Evolutionary conservation across 192 early-diverging fungal species (phyloP).

Genomic region (Podila epigama): DNA sequence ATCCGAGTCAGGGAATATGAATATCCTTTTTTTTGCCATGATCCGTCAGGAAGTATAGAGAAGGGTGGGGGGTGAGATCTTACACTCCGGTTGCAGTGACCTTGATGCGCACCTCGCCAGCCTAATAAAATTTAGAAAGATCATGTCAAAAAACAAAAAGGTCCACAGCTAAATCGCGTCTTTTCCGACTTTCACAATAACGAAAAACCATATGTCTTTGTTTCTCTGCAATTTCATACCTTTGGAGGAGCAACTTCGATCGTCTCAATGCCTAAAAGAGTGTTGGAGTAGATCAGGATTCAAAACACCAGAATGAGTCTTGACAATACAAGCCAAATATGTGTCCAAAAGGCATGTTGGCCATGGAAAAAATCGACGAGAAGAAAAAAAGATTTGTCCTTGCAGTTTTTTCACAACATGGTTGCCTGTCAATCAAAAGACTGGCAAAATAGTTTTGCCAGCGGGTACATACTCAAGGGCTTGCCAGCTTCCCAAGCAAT

Average conservation of each 20-base stretch:
- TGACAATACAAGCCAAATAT: background rate
- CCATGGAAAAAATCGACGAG: background rate
- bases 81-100: slow-evolving; percentile 88
- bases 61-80: slow-evolving; percentile 16
- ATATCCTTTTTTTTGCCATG: no score
- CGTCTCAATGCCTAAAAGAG: slow-evolving; percentile 80
- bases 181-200: no score
- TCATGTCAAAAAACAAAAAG: background rate
- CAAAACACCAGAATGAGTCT: no score
- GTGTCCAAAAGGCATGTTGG: background rate
- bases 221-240: no score
- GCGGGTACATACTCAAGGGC: slow-evolving; percentile 80
- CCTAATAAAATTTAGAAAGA: slow-evolving; percentile 13
- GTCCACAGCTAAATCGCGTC: no score
- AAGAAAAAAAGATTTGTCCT: no score
- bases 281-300: background rate
- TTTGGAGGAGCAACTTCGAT: slow-evolving; percentile 95
- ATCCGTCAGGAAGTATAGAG: no score
- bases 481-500: slow-evolving; percentile 94
- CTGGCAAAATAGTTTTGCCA: no score
- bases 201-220: no score
- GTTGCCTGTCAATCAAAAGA: background rate
- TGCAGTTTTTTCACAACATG: no score
- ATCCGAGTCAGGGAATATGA: background rate
- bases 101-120: slow-evolving; percentile 94